Conservation (phyloP, 225 moss, liverwort and hornwort genomes). For the Anthoceros angustus region DNA sequence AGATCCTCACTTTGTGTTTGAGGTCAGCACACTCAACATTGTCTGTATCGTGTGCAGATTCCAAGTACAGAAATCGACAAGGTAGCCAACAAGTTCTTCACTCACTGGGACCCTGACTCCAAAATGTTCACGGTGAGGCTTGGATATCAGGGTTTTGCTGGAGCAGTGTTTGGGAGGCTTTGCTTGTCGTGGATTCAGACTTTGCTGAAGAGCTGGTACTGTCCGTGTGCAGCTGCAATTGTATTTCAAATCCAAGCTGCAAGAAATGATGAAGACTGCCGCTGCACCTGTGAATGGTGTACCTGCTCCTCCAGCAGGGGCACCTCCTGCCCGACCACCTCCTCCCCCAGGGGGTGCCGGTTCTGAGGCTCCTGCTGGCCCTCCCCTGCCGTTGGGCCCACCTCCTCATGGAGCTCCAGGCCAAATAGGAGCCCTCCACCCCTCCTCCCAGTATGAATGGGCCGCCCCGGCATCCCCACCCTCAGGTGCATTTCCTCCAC, state of each 20-base stretch:
- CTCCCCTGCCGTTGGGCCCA: background rate
- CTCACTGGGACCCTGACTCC: slow-evolving; percentile 90
- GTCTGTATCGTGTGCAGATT: slow-evolving; percentile 26
- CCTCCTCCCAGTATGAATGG: slow-evolving; percentile 25
- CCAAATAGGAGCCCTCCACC: background rate
- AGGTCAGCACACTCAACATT: background rate
- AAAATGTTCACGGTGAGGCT: slow-evolving; percentile 90
- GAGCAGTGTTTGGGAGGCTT: background rate
- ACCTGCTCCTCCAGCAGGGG: slow-evolving; percentile 37
- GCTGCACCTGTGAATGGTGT: slow-evolving; percentile 27
- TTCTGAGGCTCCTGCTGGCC: slow-evolving; percentile 16
- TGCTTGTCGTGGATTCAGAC: background rate
- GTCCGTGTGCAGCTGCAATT: slow-evolving; percentile 55
- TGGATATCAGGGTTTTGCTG: slow-evolving; percentile 5
- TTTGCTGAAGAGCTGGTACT: background rate
- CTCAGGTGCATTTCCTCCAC: background rate
- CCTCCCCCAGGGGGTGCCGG: slow-evolving; percentile 40
- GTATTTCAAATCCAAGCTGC: slow-evolving; percentile 65
- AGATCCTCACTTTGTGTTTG: background rate
- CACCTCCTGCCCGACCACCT: slow-evolving; percentile 32
- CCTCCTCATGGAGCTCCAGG: too few species aligned
- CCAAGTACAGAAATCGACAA: slow-evolving; percentile 99
- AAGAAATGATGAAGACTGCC: slow-evolving; percentile 40
- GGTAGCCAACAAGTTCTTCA: slow-evolving; percentile 81
- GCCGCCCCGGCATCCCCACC: slow-evolving; percentile 23